Base-by-base conservation (phyloP, 1,284 basidiomycete species). In the Puccinia coronata region DNA sequence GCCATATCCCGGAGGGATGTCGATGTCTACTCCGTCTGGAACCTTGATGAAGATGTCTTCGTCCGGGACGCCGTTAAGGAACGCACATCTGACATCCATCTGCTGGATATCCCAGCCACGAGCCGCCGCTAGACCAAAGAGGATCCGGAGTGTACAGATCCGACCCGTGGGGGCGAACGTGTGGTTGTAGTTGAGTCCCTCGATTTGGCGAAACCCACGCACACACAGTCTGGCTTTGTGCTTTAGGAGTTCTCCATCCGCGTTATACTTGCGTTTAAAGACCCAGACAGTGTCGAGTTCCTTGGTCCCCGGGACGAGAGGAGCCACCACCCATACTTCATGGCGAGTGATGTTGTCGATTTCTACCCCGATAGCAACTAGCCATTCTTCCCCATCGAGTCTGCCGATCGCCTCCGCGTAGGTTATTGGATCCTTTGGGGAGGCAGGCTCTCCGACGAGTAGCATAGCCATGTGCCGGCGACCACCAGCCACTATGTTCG, bases 31-130 rank as follows among this genome's bases (percentile, higher is more conserved):
- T n/a, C n/a, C n/a, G n/a, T n/a, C n/a, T n/a, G n/a, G n/a, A n/a
- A n/a, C n/a, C n/a, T n/a, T n/a, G n/a, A n/a, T n/a, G n/a, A n/a
- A n/a, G n/a, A n/a, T n/a, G n/a, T n/a, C n/a, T n/a, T n/a, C n/a
- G n/a, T n/a, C n/a, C n/a, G n/a, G n/a, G n/a, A n/a, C n/a, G n/a
- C n/a, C n/a, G n/a, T n/a, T n/a, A n/a, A n/a, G n/a, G n/a, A 74
- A 74, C 2, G 72, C 51, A n/a, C 41, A 49, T 14, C 39, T 59
- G 23, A 41, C 72, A 36, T 74, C 72, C 72, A 74, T 74, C 36
- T 74, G 72, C 31, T 74, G 72, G 23, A 74, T 18, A 23, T 53
- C 47, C 43, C 25, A 43, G 5, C 41, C 51, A 28, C 34, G 28
- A 20, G 55, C 18, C 1, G 72, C 72, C 5, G 28, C 43, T 2